Evolutionary conservation across 805 yeast genomes (phyloP).

Genomic region (Wickerhamiella nectarea): DNA sequence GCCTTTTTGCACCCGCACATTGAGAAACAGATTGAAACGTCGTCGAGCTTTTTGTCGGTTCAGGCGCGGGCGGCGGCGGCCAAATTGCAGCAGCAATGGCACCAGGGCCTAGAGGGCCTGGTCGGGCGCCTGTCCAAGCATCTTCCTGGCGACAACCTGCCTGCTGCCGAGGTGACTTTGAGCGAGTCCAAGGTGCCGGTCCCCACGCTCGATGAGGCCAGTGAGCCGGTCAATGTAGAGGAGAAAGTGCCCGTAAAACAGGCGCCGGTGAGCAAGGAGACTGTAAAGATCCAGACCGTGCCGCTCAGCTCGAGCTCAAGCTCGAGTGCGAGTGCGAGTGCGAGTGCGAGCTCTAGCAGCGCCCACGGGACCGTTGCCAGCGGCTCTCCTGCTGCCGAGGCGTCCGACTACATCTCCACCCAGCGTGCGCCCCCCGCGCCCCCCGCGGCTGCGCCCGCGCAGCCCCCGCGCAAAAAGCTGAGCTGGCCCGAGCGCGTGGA

Average conservation of each 20-base stretch:
- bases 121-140: neutral
- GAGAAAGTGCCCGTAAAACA: neutral
- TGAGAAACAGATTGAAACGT: neutral
- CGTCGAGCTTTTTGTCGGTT: neutral
- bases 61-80: neutral
- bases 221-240: neutral
- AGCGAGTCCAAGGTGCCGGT: neutral
- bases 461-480: neutral
- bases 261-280: no score
- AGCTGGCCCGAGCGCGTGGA: slow-evolving; percentile 15
- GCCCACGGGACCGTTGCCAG: neutral
- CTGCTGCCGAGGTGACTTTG: neutral
- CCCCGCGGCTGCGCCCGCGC: no score
- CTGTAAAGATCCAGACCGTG: neutral
- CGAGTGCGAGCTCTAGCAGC: neutral
- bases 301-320: neutral
- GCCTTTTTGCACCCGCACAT: neutral
- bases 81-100: neutral
- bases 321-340: neutral
- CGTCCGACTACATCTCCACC: neutral
- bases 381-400: neutral
- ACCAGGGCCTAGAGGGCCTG: neutral
- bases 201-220: neutral
- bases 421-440: neutral
- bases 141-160: neutral